Evolutionary conservation across 2,329 filamentous ascomycete genomes (phyloP), one percentile per base, ranked within the genome.

Genomic region (Diplodia corticola): DNA sequence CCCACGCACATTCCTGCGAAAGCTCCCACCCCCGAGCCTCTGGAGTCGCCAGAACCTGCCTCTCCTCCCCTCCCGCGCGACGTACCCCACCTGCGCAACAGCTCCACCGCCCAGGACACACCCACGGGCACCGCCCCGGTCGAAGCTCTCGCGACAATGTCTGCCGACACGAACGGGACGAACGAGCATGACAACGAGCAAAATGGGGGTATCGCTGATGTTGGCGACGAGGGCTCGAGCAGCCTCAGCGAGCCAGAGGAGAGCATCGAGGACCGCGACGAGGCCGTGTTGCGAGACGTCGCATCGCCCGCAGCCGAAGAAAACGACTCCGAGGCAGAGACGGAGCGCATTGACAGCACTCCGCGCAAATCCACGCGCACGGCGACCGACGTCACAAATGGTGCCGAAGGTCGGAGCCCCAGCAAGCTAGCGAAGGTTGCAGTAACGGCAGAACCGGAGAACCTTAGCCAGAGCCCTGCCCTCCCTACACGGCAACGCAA

Each of bases 221-320:
- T 33, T 30, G 64, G 59, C 30, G 65, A 67, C 67, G 61, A 65
- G 20, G 84, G 91, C 63, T 97, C 93, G 46, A 98, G 94, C 78
- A 95, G 93, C 73, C 84, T 98, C 72, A 97, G 92, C 80, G 94
- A 97, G 73, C 91, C 96, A 66, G 93, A 93, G 74, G 91, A 96
- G 73, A 89, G 91, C 69, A 89, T 91, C 61, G 88, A 91, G 69
- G 89, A 85, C 33, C 73, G 76, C 37, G 78, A 75, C 20, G 76
- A 76, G 65, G 70, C 72, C 22, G 76, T 74, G 12, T 54, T 61
- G 15, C 44, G 64, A 22, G 63, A 30, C 4, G 46, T 24, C 33
- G 46, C 48, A 33, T 66, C 64, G 12, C 55, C 64, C 5, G 24
- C 13, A 5, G 64, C 26, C 40, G 76, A 89, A 35, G 86, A 89